Evolutionary conservation across 164 flowering plant genomes (phyloP).

Genomic region (Chimonanthus salicifolius): DNA sequence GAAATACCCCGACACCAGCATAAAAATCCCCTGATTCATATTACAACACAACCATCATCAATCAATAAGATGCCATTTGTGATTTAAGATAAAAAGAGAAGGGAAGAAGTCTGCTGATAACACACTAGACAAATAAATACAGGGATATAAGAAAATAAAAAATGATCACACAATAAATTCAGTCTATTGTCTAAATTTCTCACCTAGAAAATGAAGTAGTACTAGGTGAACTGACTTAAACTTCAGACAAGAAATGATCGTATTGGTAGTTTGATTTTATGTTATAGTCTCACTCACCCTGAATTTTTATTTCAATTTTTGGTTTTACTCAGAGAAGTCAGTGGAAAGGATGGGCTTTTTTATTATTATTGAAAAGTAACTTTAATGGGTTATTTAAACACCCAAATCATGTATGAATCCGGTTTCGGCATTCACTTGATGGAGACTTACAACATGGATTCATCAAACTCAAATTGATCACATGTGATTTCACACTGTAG

Average conservation of each 20-base stretch:
- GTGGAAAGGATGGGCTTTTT: not conserved
- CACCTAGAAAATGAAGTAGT: not conserved
- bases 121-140: not conserved
- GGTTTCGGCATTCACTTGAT: not conserved
- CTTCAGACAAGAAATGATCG: not conserved
- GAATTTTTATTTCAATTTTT: not conserved
- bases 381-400: not conserved
- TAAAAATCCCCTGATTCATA: constrained; percentile 73
- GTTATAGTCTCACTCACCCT: not conserved
- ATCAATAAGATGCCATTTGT: not conserved
- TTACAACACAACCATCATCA: not conserved
- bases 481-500: not conserved
- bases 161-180: not conserved
- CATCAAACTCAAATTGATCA: not conserved
- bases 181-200: not conserved
- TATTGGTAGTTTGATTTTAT: too few relatives aligned
- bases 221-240: not conserved
- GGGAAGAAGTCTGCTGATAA: not conserved
- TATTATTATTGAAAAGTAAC: not conserved
- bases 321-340: not conserved
- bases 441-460: not conserved
- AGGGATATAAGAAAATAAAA: not conserved
- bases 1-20: constrained; percentile 96
- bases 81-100: not conserved
- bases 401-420: not conserved